Base-by-base conservation (phyloP, 2,329 filamentous ascomycete genomes). In the Talaromyces islandicus region DNA sequence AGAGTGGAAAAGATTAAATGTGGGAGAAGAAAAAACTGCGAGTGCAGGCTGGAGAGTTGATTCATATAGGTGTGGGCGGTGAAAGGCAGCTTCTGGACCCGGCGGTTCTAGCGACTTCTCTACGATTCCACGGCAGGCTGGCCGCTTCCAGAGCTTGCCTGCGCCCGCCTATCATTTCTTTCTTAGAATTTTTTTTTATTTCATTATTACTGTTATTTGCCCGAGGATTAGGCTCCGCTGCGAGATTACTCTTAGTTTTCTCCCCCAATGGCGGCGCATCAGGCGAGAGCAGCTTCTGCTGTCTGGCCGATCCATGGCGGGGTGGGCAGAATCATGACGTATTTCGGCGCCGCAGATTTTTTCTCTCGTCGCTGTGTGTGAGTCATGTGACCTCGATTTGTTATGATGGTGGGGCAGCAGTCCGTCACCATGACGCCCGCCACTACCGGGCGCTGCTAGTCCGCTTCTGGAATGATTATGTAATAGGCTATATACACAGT, bases 21-120 rank as follows among this genome's bases (percentile, higher is more conserved):
- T 53, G 60, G 61, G 50, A 57, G 54, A 56, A 56, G 56, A 50
- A 53, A 63, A 38, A 46, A 48, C 58, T 43, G 56, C 21, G 52
- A 57, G 29, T 30, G 60, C 58, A 62, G 65, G 54, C 46, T 57
- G 56, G 50, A 56, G 55, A 61, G 60, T n/a, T 65, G 65, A 67
- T 67, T 73, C 66, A 75, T 76, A 77, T 75, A 76, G 64, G 56
- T 29, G 68, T 67, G 71, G 73, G 73, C 71, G 73, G 74, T 75
- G 73, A 71, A 69, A 67, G 71, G 65, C 57, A 68, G 58, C 61
- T 65, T 68, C 63, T 66, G 67, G 66, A 68, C 60, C 68, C 68
- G 71, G 76, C 75, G 72, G 68, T 77, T 77, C 74, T 76, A 77
- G 74, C 68, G 72, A 67, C 65, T 62, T 62, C 60, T 64, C 61